Percentiles rank a stretch among this genome's conserved stretches.
phyloP scores from a whole-genome alignment of 768 basidiomycete genomes.

The Panaeolus cyanescens region DNA sequence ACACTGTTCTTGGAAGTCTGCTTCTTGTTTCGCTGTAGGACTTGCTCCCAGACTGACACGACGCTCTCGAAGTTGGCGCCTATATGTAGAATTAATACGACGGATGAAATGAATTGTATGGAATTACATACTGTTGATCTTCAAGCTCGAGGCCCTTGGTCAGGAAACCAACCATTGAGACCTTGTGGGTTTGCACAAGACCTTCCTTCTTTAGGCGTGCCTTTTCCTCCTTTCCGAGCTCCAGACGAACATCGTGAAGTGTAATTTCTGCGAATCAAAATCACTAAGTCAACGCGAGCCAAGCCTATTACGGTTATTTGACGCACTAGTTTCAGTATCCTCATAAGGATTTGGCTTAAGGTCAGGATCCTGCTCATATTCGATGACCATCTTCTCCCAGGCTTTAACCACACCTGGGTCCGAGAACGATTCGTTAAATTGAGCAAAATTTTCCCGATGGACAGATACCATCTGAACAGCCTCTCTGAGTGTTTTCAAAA shows the following conservation, averaged over 20 bases:
- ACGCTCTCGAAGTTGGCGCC: not conserved
- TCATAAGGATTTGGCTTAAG: slow-evolving; percentile 13
- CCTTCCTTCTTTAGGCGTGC: not conserved
- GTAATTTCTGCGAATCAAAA: not conserved
- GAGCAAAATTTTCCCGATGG: slow-evolving; percentile 4
- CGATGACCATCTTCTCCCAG: slow-evolving; percentile 7
- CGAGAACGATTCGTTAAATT: slow-evolving; percentile 5
- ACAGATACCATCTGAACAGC: slow-evolving; percentile 5
- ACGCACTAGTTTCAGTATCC: slow-evolving; percentile 10
- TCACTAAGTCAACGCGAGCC: not conserved
- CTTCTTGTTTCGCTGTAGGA: slow-evolving; percentile 6
- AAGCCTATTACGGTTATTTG: not conserved
- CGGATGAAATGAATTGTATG: too few relatives aligned
- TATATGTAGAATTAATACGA: too few relatives aligned
- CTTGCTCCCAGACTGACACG: not conserved
- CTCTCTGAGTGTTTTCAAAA: slow-evolving; percentile 7
- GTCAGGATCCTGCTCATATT: slow-evolving; percentile 4
- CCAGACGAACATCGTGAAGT: slow-evolving; percentile 12
- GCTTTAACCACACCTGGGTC: not conserved
- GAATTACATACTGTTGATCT: not conserved
- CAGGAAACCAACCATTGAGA: not conserved
- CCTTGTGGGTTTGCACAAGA: too few relatives aligned
- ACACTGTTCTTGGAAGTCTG: slow-evolving; percentile 14
- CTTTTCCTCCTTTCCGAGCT: slow-evolving; percentile 11
- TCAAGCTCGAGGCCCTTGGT: not conserved